Evolutionary conservation across 129 eudicot genomes (phyloP).

Genomic region (Arctium lappa): DNA sequence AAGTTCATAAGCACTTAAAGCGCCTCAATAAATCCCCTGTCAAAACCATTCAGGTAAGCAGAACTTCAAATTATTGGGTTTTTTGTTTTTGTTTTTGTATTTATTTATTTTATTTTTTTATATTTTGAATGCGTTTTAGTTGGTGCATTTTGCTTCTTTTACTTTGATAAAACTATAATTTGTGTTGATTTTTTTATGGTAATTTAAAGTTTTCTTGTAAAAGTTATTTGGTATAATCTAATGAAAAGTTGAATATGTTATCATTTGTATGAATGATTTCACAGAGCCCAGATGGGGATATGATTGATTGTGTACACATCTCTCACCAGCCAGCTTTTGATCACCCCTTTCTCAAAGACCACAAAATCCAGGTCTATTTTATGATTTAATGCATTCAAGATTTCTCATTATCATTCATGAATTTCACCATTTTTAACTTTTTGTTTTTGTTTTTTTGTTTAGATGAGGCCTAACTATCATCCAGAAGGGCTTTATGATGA

Average conservation of each 20-base stretch:
- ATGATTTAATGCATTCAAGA: neutral
- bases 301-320: conserved; percentile 84
- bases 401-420: neutral
- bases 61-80: neutral
- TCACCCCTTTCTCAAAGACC: conserved; percentile 89
- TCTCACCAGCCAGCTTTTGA: conserved; percentile 90
- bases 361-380: conserved; percentile 69
- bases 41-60: conserved; percentile 69
- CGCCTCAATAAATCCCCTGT: conserved; percentile 77
- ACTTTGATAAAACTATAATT: neutral
- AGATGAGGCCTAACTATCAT: conserved; percentile 81
- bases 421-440: neutral
- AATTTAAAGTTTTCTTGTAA: too few relatives aligned
- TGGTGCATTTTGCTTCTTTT: conserved; percentile 1
- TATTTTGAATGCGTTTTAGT: neutral
- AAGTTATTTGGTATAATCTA: neutral
- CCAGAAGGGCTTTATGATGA: conserved; percentile 79
- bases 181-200: neutral
- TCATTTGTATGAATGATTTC: conserved; percentile 14
- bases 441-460: neutral
- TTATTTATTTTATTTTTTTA: neutral
- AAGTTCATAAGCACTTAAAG: conserved; percentile 79
- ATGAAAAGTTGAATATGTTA: neutral
- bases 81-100: neutral
- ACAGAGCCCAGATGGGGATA: conserved; percentile 92